phyloP scores from a whole-genome alignment of 129 eudicot genomes.

The Dittrichia graveolens region DNA sequence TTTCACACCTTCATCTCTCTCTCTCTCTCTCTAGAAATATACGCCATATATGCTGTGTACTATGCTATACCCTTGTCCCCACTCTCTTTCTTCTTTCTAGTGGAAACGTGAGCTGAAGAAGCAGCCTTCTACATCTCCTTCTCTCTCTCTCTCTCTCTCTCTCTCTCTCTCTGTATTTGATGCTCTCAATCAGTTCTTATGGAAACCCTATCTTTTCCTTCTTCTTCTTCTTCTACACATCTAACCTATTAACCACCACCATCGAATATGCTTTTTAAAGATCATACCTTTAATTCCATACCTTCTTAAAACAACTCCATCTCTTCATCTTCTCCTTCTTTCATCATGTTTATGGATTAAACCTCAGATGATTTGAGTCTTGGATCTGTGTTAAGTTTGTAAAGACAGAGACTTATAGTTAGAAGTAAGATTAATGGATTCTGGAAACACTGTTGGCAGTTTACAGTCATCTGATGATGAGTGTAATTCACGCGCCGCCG shows the following conservation, averaged over 20 bases:
- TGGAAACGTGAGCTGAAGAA: slow-evolving; percentile 34
- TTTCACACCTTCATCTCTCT: too few relatives aligned
- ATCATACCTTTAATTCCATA: slow-evolving; percentile 15
- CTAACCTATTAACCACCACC: slow-evolving; percentile 11
- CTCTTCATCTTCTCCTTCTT: neutral
- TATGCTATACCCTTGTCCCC: slow-evolving; percentile 33
- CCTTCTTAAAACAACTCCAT: neutral
- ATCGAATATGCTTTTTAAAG: slow-evolving; percentile 22
- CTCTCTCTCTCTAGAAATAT: slow-evolving; percentile 8
- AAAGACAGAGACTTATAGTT: neutral
- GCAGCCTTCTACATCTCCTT: slow-evolving; percentile 22
- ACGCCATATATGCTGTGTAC: slow-evolving; percentile 18
- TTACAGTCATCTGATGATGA: slow-evolving; percentile 78
- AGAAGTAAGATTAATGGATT: slow-evolving; percentile 48
- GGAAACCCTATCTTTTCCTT: slow-evolving; percentile 19
- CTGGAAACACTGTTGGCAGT: slow-evolving; percentile 65
- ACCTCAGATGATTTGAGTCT: neutral
- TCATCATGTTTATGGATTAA: neutral
- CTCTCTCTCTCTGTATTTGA: slow-evolving; percentile 20
- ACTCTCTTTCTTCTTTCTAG: slow-evolving; percentile 31
- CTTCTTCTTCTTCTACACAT: neutral
- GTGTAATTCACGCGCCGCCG: slow-evolving; percentile 53
- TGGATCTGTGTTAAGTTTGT: neutral
- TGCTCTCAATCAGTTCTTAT: slow-evolving; percentile 29
- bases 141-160: slow-evolving; percentile 20